A percentile compares a stretch with the other conserved stretches of the same genome.
These are phyloP conservation scores for Arthroderma sp. DNA, from an alignment of 2,329 filamentous ascomycete species.

Conservation along the genomic window DNA sequence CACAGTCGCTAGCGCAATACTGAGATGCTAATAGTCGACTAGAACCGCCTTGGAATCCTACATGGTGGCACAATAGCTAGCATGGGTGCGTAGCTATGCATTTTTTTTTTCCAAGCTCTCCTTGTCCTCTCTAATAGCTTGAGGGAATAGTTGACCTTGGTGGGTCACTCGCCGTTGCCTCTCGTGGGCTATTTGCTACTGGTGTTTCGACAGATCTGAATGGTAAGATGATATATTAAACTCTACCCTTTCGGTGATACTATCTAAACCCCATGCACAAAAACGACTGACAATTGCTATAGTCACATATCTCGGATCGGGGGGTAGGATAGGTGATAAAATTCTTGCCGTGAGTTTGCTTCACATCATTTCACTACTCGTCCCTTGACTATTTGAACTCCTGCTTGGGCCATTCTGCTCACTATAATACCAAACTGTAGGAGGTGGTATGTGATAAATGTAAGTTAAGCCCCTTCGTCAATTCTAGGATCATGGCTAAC, in stretches of 20 bases:
- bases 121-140: not conserved
- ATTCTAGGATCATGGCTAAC: not conserved
- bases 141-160: slow-evolving; percentile 44
- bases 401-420: not conserved
- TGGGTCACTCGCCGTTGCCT: slow-evolving; percentile 53
- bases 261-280: not conserved
- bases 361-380: not conserved
- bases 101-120: not conserved
- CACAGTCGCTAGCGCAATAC: not conserved
- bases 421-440: slow-evolving; percentile 11
- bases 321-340: slow-evolving; percentile 49
- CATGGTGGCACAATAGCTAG: slow-evolving; percentile 56
- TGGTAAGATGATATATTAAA: slow-evolving; percentile 21
- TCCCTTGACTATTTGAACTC: not conserved
- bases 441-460: slow-evolving; percentile 55
- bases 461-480: slow-evolving; percentile 19
- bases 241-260: not conserved
- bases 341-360: slow-evolving; percentile 36
- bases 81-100: slow-evolving; percentile 29
- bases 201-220: slow-evolving; percentile 55
- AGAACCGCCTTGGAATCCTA: slow-evolving; percentile 53
- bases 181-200: slow-evolving; percentile 50
- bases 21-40: slow-evolving; percentile 1
- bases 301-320: slow-evolving; percentile 52
- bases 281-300: not conserved